phyloP scores from a whole-genome alignment of 1,284 basidiomycete genomes.

The Erythrobasidium hasegawianum region DNA sequence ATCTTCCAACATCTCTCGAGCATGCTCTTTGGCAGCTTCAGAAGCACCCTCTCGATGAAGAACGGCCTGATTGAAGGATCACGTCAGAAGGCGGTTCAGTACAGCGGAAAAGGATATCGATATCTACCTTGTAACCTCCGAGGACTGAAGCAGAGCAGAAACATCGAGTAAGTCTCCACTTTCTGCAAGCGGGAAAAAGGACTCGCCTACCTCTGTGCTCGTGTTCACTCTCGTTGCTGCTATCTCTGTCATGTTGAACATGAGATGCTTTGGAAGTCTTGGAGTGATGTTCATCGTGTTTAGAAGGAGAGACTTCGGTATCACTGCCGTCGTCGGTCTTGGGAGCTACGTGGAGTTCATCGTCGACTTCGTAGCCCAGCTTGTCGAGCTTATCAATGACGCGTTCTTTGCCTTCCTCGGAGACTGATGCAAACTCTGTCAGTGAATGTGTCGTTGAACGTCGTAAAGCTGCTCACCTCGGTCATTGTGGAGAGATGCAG shows the following conservation, averaged over 20 bases:
- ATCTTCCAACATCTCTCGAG: not conserved
- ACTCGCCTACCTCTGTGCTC: slow-evolving; percentile 2
- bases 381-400: slow-evolving; percentile 34
- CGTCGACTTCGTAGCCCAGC: slow-evolving; percentile 25
- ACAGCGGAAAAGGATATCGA: not conserved
- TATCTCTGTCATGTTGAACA: not conserved
- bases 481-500: slow-evolving; percentile 22
- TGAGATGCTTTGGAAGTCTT: not conserved
- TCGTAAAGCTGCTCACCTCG: slow-evolving; percentile 19
- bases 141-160: too few relatives aligned
- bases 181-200: too few relatives aligned
- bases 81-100: not conserved
- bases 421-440: too few relatives aligned
- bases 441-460: too few relatives aligned
- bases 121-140: not conserved
- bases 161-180: too few relatives aligned
- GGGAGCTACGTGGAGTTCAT: slow-evolving; percentile 9
- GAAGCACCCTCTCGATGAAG: not conserved
- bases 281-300: not conserved
- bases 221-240: not conserved
- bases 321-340: not conserved
- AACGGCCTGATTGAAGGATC: not conserved
- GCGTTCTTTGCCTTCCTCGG: slow-evolving; percentile 18
- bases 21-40: not conserved
- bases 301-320: too few relatives aligned